These are phyloP conservation scores for Rauvolfia tetraphylla DNA, from an alignment of 257 asterid species.

Conservation along the genomic window DNA sequence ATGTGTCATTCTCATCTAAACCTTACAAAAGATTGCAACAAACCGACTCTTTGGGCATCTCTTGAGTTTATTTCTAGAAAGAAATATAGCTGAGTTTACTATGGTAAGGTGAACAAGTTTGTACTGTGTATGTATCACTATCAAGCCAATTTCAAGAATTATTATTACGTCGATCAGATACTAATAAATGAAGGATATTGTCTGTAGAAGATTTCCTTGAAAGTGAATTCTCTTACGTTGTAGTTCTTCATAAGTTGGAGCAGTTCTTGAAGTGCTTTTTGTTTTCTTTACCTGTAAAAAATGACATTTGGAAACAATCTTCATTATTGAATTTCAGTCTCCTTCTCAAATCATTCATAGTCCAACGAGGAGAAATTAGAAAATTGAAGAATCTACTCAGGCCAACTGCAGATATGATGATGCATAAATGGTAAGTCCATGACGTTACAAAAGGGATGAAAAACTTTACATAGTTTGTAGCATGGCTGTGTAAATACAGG, in stretches of 20 bases:
- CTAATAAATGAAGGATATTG: not conserved
- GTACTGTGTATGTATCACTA: too few species aligned
- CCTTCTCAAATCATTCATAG: not conserved
- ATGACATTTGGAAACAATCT: conserved; percentile 9
- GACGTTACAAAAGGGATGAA: conserved; percentile 1
- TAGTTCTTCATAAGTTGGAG: conserved; percentile 26
- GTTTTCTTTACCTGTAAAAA: conserved; percentile 55
- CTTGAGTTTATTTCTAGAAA: not conserved
- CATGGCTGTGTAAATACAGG: conserved; percentile 80
- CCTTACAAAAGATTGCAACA: not conserved
- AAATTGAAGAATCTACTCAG: not conserved
- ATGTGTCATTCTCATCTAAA: conserved; percentile 5
- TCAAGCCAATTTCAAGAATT: not conserved
- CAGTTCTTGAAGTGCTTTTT: conserved; percentile 47
- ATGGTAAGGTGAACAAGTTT: not conserved
- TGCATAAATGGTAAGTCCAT: not conserved
- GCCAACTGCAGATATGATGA: too few species aligned
- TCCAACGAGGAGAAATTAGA: not conserved
- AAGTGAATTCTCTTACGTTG: not conserved
- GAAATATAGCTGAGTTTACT: not conserved
- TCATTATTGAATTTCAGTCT: not conserved
- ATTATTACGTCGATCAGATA: not conserved
- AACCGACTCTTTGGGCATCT: not conserved
- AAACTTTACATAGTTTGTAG: conserved; percentile 58
- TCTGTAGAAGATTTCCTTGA: not conserved